phyloP scores from a whole-genome alignment of 139 green algal genomes.

The Diplosphaera chodatii region DNA sequence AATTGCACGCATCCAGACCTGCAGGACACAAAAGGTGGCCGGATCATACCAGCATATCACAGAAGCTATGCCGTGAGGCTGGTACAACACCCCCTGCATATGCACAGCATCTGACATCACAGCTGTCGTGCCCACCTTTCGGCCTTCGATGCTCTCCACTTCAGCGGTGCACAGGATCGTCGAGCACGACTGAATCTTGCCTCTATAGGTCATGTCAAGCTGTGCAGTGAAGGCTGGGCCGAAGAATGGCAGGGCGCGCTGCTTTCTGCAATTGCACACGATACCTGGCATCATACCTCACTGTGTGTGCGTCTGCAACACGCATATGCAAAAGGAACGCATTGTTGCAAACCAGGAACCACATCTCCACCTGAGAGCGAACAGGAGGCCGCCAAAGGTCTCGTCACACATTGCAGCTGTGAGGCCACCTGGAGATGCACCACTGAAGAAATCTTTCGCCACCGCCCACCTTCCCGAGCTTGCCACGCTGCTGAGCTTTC shows the following conservation, averaged over 20 bases:
- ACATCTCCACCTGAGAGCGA: constrained; percentile 19
- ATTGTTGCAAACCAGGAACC: too few relatives aligned
- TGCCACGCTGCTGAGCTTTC: too few relatives aligned
- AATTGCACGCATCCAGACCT: neutral
- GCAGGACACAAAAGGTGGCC: too few relatives aligned
- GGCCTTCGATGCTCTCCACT: constrained; percentile 51
- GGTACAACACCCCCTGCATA: too few relatives aligned
- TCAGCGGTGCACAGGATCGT: constrained; percentile 56
- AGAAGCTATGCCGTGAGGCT: too few relatives aligned
- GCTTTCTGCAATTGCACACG: constrained; percentile 5
- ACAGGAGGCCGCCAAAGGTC: constrained; percentile 45
- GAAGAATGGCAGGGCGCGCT: constrained; percentile 19
- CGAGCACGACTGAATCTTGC: constrained; percentile 24
- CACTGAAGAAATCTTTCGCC: too few relatives aligned
- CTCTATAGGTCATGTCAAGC: neutral
- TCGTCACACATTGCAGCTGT: constrained; percentile 74
- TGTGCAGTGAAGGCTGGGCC: constrained; percentile 46
- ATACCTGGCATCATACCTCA: too few relatives aligned
- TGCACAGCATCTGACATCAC: too few relatives aligned
- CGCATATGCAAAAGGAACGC: too few relatives aligned
- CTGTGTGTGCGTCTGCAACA: too few relatives aligned
- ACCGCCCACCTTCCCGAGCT: too few relatives aligned
- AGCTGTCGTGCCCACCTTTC: constrained; percentile 70
- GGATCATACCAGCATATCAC: too few relatives aligned
- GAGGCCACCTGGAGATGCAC: constrained; percentile 11